A percentile compares a stretch with the other conserved stretches of the same genome.
Evolutionary conservation across 106 monocot genomes (phyloP).

Genomic region (Dendrobium nobile): DNA sequence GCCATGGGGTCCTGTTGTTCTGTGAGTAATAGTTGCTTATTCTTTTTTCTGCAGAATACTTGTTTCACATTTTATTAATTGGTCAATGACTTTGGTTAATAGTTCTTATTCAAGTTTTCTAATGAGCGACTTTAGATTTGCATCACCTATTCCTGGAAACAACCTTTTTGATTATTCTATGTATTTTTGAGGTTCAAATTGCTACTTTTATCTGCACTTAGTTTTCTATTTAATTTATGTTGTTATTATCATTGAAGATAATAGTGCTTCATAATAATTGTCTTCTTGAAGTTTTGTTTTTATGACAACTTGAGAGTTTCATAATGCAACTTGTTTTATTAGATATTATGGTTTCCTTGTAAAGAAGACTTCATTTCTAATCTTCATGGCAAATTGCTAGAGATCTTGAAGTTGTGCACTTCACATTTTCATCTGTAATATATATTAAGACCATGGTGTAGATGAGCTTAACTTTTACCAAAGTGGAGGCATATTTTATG

Average conservation of each 20-base stretch:
- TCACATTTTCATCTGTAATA: neutral
- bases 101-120: neutral
- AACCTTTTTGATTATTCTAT: neutral
- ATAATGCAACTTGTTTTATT: neutral
- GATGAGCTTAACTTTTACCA: neutral
- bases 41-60: neutral
- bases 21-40: conserved; percentile 44
- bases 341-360: neutral
- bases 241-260: conserved; percentile 1
- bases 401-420: neutral
- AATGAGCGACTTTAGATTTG: neutral
- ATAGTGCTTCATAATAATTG: neutral
- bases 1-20: conserved; percentile 87
- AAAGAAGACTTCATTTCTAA: neutral
- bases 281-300: neutral
- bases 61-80: conserved; percentile 1
- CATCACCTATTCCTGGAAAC: neutral
- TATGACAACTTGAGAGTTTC: neutral
- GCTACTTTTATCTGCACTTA: neutral
- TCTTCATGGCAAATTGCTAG: neutral
- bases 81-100: neutral
- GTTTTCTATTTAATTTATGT: conserved; percentile 1
- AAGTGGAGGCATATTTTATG: neutral
- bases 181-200: neutral
- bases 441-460: neutral